These are phyloP conservation scores for Herpetomonas samuelpessoai DNA, from an alignment of 208 protist species.

Conservation along the genomic window DNA sequence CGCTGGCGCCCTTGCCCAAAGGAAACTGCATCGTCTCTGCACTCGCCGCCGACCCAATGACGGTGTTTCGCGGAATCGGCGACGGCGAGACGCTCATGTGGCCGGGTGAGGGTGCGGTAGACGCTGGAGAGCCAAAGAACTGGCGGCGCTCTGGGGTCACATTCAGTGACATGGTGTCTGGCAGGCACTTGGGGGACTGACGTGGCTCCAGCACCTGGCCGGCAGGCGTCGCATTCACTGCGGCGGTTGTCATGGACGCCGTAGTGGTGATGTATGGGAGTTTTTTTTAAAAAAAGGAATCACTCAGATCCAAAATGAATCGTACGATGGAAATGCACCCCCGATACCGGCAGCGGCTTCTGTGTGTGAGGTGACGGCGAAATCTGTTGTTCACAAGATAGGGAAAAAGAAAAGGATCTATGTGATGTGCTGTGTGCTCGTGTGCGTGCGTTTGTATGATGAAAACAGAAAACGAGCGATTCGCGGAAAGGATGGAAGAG, in stretches of 20 bases:
- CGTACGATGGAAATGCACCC: too few species aligned
- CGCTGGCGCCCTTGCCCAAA: background rate
- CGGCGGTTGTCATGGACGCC: background rate
- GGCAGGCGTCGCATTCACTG: background rate
- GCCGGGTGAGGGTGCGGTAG: background rate
- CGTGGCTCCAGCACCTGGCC: background rate
- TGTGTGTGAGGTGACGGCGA: too few species aligned
- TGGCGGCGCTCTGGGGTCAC: conserved; percentile 11
- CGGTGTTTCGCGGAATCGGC: background rate
- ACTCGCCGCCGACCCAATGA: background rate
- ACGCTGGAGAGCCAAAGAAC: background rate
- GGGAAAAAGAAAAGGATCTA: too few species aligned
- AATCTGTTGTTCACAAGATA: too few species aligned
- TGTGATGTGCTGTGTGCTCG: too few species aligned
- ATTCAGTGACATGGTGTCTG: conserved; percentile 24
- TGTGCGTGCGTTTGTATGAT: too few species aligned
- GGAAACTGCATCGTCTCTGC: background rate
- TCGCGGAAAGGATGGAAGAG: too few species aligned
- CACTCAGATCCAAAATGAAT: too few species aligned
- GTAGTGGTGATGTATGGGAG: too few species aligned
- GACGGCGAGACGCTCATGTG: background rate
- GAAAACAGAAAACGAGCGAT: too few species aligned
- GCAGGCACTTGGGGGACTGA: conserved; percentile 12
- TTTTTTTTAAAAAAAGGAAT: too few species aligned
- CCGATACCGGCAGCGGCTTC: too few species aligned